These are phyloP conservation scores for Jamesozyma jinghongensis DNA, from an alignment of 805 yeast species.

Conservation along the genomic window DNA sequence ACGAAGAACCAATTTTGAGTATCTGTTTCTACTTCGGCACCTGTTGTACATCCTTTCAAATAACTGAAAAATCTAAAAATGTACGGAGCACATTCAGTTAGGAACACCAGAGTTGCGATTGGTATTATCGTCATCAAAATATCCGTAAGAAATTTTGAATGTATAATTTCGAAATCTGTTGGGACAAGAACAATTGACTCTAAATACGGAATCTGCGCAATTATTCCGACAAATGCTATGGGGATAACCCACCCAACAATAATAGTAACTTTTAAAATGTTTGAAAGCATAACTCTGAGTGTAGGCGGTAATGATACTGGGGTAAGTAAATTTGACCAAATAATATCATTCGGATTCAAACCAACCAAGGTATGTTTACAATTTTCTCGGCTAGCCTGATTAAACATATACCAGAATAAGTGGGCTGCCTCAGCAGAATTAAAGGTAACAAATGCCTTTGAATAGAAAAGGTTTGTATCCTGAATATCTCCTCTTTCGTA, in stretches of 20 bases:
- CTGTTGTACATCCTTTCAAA: constrained; percentile 52
- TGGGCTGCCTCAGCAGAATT: constrained; percentile 47
- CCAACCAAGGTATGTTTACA: constrained; percentile 39
- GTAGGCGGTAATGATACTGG: constrained; percentile 32
- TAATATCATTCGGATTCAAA: constrained; percentile 55
- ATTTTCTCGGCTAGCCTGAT: constrained; percentile 35
- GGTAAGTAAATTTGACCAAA: constrained; percentile 56
- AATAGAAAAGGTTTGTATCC: constrained; percentile 7
- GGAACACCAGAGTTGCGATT: constrained; percentile 49
- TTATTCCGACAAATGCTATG: constrained; percentile 66
- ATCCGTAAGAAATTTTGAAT: constrained; percentile 47
- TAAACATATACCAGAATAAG: constrained; percentile 51
- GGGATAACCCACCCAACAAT: constrained; percentile 72
- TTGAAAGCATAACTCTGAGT: constrained; percentile 37
- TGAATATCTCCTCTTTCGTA: neutral
- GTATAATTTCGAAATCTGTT: constrained; percentile 40
- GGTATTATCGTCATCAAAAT: constrained; percentile 58
- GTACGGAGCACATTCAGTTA: constrained; percentile 54
- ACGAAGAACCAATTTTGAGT: constrained; percentile 71
- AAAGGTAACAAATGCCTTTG: constrained; percentile 57
- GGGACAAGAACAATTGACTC: constrained; percentile 32
- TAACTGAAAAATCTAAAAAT: constrained; percentile 47
- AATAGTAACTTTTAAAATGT: constrained; percentile 38
- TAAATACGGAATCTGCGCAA: constrained; percentile 64
- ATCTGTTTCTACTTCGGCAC: constrained; percentile 56